Conservation (phyloP, 2,329 filamentous ascomycete species). For the Harringtonia lauricola region DNA sequence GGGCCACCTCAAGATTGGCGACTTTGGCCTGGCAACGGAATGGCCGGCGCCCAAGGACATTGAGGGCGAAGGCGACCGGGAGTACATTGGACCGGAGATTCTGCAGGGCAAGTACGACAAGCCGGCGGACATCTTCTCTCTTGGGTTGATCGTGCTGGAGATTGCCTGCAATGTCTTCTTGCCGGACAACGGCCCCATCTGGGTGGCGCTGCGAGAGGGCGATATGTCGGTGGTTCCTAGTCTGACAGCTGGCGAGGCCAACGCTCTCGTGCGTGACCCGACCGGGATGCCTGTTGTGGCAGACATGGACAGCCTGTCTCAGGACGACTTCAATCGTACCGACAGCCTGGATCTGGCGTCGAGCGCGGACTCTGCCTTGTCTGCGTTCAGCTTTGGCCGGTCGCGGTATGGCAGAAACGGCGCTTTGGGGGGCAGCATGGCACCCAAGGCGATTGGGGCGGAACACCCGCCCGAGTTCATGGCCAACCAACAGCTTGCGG, state of each 20-base stretch:
- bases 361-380: not conserved
- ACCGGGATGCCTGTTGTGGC: conserved; percentile 54
- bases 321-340: conserved; percentile 3
- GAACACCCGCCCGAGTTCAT: conserved; percentile 74
- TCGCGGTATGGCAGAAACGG: conserved; percentile 22
- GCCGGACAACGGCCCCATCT: conserved; percentile 83
- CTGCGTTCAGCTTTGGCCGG: conserved; percentile 2
- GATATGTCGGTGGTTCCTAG: conserved; percentile 84
- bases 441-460: conserved; percentile 35
- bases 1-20: conserved; percentile 72
- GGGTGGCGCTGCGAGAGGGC: conserved; percentile 80
- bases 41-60: conserved; percentile 69
- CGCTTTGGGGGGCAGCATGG: conserved; percentile 30
- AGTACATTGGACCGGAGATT: conserved; percentile 93
- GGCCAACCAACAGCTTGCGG: conserved; percentile 59
- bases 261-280: conserved; percentile 61
- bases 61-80: conserved; percentile 87
- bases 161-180: conserved; percentile 89
- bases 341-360: conserved; percentile 8
- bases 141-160: conserved; percentile 90
- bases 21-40: conserved; percentile 71
- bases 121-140: conserved; percentile 84
- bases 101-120: conserved; percentile 79
- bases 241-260: conserved; percentile 69
- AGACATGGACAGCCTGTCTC: conserved; percentile 9